Base-by-base conservation (phyloP, 768 basidiomycete species). In the Boletus subcaerulescens region DNA sequence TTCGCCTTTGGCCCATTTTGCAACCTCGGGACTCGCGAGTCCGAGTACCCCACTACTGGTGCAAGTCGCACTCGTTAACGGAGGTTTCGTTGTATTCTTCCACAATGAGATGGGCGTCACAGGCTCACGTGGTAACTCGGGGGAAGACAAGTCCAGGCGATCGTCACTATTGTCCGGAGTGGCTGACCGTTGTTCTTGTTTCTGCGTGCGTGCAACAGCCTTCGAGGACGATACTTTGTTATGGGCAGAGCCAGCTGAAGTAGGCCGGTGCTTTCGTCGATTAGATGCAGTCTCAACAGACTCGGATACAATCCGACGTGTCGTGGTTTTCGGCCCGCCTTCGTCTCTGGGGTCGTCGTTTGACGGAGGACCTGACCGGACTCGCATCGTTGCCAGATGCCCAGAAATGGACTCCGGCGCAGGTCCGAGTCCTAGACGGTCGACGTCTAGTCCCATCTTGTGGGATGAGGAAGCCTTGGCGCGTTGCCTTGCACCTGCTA, bases 21-120 rank as follows among this genome's bases (percentile, higher is more conserved):
- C 75, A 15, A 81, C 75, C 52, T 84, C 82, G 4, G 83, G 83
- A 20, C 79, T 79, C 5, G 74, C 77, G n/a, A 81, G 68, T 15
- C 78, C 77, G 17, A 80, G 64, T 15, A 78, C 68, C 7, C 61
- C 70, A 58, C 73, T 57, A 24, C 55, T 53, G 15, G 46, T 53
- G 31, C 52, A 39, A 12, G 41, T 44, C 20, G 42, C 42, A 26
- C 50, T 61, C 13, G 42, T 48, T 5, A 41, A 20, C 5, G 57
- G 57, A 38, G 52, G 24, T 39, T 51, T 65, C 52, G 20, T 50
- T 48, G 45, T 63, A 59, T 52, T 60, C 62, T 63, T 69, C 52
- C 52, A 61, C 45, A 54, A 36, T 13, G 69, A 63, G 26, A 71
- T 61, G 2, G 73, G 74, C 5, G 74, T 73, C 32, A 69, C 61